Evolutionary conservation across 1,284 basidiomycete genomes (phyloP).

Genomic region (Ustilago shanxiensis): DNA sequence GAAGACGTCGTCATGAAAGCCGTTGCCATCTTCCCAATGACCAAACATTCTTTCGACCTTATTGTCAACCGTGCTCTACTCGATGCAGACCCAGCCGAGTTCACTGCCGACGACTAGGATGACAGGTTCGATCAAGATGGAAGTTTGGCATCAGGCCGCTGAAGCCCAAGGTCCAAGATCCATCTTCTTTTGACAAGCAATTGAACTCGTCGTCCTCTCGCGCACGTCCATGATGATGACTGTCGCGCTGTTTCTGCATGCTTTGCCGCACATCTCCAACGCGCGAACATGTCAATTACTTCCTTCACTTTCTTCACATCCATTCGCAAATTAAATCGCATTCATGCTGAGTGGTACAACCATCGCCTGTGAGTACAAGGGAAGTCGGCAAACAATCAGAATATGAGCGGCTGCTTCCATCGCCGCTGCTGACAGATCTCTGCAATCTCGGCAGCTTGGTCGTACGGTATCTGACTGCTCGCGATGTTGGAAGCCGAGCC

Average conservation of each 20-base stretch:
- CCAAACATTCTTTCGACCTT: background rate
- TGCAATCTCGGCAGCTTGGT: conserved; percentile 13
- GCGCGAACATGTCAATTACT: no score
- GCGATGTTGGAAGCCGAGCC: background rate
- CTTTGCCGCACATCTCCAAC: no score
- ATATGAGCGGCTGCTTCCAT: conserved; percentile 24
- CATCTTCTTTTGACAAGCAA: no score
- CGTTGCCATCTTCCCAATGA: background rate
- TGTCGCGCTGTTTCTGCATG: no score
- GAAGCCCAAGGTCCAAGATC: background rate
- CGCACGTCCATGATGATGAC: no score
- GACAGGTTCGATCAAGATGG: background rate
- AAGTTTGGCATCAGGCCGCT: background rate
- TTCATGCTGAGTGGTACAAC: no score
- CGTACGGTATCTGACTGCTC: conserved; percentile 6
- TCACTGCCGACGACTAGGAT: background rate
- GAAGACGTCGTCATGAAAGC: background rate
- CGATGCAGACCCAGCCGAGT: background rate
- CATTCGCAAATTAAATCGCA: no score
- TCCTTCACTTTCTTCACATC: no score
- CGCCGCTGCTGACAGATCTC: conserved; percentile 23
- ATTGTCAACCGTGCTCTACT: background rate
- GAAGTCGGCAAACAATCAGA: background rate
- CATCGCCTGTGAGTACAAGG: no score
- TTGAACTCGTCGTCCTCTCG: background rate